Evolutionary conservation across 345 rosid species (phyloP).

Genomic region (Syzygium jambos): DNA sequence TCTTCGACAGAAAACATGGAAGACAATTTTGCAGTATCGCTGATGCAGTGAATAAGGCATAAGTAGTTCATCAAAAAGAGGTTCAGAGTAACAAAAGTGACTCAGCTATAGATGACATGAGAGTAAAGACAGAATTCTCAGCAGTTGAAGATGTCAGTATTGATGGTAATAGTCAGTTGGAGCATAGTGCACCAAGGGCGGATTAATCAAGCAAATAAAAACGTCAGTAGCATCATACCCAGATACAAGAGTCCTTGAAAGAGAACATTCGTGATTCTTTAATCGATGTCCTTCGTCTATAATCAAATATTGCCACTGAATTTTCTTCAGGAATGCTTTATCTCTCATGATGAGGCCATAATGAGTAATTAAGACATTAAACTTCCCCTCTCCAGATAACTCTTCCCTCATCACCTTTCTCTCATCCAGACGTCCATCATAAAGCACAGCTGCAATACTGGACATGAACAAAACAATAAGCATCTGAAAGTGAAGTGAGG

Average conservation of each 20-base stretch:
- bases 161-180: background rate
- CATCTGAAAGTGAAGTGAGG: background rate
- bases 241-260: conserved; percentile 67
- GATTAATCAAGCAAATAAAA: background rate
- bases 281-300: conserved; percentile 99
- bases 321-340: conserved; percentile 83
- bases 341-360: conserved; percentile 99
- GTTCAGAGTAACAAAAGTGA: background rate
- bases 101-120: background rate
- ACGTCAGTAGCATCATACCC: conserved; percentile 44
- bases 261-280: conserved; percentile 95
- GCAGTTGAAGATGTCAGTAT: background rate
- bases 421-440: conserved; percentile 97
- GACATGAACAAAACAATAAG: conserved; percentile 16
- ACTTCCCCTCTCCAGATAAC: conserved; percentile 53
- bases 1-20: background rate
- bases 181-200: background rate
- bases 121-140: background rate
- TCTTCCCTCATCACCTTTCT: conserved; percentile 85
- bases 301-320: conserved; percentile 88
- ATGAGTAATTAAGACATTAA: conserved; percentile 84
- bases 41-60: background rate
- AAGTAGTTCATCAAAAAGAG: background rate
- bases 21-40: background rate
- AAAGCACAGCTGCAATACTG: conserved; percentile 86